Base-by-base conservation (phyloP, 1,284 basidiomycete genomes). In the Ceratobasidium theobromae region DNA sequence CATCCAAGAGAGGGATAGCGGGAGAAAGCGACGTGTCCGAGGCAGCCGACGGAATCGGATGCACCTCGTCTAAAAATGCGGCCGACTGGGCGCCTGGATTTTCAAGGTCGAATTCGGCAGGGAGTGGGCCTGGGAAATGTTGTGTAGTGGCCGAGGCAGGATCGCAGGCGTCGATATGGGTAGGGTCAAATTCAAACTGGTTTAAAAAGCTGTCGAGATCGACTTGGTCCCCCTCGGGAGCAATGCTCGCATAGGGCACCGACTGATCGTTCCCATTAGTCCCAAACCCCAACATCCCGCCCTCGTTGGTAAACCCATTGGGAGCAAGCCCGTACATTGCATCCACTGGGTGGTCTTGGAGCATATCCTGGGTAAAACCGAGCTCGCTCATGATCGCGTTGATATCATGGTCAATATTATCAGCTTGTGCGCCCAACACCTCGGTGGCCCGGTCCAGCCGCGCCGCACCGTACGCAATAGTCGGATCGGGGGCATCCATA, bases 361-460 rank as follows among this genome's bases (percentile, higher is more conserved):
- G 32, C 40, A 62, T 49, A 9, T 67, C 60, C 9, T 55, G 66
- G n/a, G 51, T 75, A 23, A 78, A 69, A 12, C 78, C 78, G 72
- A 80, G 75, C 5, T 72, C 73, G 46, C 78, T 72, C 32, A 81
- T 77, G 14, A 81, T 73, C 43, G 75, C 73, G 49, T 80, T 77
- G 70, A 81, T 79, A 65, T 75, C 76, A 67, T 78, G 77, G 67
- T 80, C 78, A 11, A 81, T 73, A 32, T 75, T 74, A 28, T 79
- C 76, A 1, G 78, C 77, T 28, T 78, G 77, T 11, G 70, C 70
- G n/a, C 74, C 72, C 14, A 80, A 75, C 6, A 72, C 74, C 11
- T 75, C 71, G 0, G 79, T 76, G 54, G 78, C 72, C 46, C 77
- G 72, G 66, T 77, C 58, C 16, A 64, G 18, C 18, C 58, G 32